phyloP scores from a whole-genome alignment of 2,329 filamentous ascomycete genomes.

The Scytalidium sp. region DNA sequence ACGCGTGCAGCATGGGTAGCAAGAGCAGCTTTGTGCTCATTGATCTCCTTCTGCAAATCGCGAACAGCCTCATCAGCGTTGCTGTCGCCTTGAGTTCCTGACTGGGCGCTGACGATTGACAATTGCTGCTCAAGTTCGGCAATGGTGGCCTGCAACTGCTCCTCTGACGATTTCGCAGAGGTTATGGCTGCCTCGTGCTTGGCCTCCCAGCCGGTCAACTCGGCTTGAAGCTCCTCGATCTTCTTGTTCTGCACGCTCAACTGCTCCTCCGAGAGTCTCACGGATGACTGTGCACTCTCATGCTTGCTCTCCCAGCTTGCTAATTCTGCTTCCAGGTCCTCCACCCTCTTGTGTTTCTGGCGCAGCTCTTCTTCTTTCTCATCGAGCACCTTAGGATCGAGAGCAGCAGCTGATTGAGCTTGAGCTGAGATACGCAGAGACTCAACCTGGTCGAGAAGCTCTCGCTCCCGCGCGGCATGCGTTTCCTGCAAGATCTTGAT shows the following conservation, averaged over 20 bases:
- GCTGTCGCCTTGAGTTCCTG: slow-evolving; percentile 45
- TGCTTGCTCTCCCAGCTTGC: slow-evolving; percentile 75
- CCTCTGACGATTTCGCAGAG: slow-evolving; percentile 69
- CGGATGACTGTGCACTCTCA: slow-evolving; percentile 62
- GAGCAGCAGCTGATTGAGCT: slow-evolving; percentile 12
- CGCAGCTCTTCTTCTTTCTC: slow-evolving; percentile 24
- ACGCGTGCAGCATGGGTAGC: slow-evolving; percentile 67
- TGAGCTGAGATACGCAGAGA: slow-evolving; percentile 47
- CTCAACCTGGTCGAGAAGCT: slow-evolving; percentile 70
- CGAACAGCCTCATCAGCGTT: slow-evolving; percentile 59
- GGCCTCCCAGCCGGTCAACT: slow-evolving; percentile 70
- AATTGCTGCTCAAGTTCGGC: slow-evolving; percentile 65
- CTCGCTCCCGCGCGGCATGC: slow-evolving; percentile 71
- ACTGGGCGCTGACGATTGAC: slow-evolving; percentile 35
- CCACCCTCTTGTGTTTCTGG: slow-evolving; percentile 39
- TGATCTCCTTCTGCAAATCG: slow-evolving; percentile 69
- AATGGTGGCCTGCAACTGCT: slow-evolving; percentile 69
- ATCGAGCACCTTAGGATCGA: slow-evolving; percentile 9
- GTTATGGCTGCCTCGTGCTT: slow-evolving; percentile 72
- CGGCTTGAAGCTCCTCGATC: slow-evolving; percentile 63
- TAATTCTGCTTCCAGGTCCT: slow-evolving; percentile 68
- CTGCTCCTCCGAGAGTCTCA: slow-evolving; percentile 53
- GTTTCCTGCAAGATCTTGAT: slow-evolving; percentile 70
- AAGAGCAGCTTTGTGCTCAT: slow-evolving; percentile 76
- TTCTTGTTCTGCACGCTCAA: slow-evolving; percentile 30